Evolutionary conservation across 257 asterid species (phyloP), one percentile per base, ranked within the genome.

Genomic region (Solanum commersonii): DNA sequence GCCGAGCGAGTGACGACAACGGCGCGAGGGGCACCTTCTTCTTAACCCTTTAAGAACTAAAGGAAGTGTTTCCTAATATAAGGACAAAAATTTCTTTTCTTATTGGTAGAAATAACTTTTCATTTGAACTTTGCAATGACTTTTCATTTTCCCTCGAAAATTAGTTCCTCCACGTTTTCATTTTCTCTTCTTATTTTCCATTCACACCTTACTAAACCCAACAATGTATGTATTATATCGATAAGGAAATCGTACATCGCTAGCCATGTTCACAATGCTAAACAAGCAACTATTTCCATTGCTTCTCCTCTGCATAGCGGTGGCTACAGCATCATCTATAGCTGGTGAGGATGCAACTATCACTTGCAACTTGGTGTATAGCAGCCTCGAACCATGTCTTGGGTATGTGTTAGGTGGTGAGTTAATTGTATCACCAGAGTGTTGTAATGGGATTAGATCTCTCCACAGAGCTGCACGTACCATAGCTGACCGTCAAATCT

Each of bases 361-460:
- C 1, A 88, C 88, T 10, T 88, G 88, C 35, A 8, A 18, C 40
- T 27, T 35, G 1, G 88, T 84, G 37, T 15, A 59, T 22, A 5
- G 20, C 5, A 63, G 44, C 22, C 90, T 88, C 5, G 15, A 52
- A 8, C 77, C 88, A 14, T 84, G 86, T 72, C 85, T 84, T n/a
- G 40, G 35, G 23, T 88, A 73, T 42, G 44, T 88, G 16, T 27
- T 34, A 3, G 27, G 49, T 5, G 76, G 88, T 5, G 85, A 6
- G 1, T 6, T 33, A 18, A 56, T 10, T 1, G 85, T 88, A 14
- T 37, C 71, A 1, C 10, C 38, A 1, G 49, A 31, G 0, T 88
- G 90, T 5, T 88, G 88, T 33, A 84, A 3, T 35, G 88, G 88
- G 3, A 10, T 88, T 73, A 84, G 76, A 67, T 49, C 85, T 44